Conservation (phyloP, 148 eudicot species). For the Hydrangea macrophylla region DNA sequence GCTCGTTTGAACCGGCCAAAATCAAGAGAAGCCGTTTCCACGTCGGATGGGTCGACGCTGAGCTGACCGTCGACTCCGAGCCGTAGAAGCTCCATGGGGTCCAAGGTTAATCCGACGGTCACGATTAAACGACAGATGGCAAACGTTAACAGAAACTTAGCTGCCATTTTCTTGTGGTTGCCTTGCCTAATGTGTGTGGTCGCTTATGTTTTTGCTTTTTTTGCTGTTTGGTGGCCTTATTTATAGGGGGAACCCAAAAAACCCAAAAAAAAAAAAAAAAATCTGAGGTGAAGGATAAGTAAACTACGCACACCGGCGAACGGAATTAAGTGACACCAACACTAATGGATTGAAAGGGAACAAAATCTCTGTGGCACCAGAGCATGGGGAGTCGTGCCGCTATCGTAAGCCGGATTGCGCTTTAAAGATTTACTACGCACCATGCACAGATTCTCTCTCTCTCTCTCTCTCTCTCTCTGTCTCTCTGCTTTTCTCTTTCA, state of each 20-base stretch:
- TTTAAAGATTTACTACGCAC: constrained; percentile 31
- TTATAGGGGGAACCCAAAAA: constrained; percentile 1
- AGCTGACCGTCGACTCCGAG: constrained; percentile 33
- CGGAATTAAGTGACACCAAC: background rate
- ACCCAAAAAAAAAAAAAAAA: too few species aligned
- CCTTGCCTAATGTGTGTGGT: background rate
- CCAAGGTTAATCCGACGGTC: constrained; percentile 57
- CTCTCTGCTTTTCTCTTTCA: background rate
- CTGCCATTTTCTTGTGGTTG: constrained; percentile 30
- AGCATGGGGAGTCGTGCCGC: constrained; percentile 24
- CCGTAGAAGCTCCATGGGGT: constrained; percentile 43
- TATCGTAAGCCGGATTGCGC: constrained; percentile 40
- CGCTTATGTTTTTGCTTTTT: background rate
- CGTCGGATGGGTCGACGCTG: constrained; percentile 30
- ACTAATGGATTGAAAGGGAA: constrained; percentile 16
- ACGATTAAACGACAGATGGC: constrained; percentile 53
- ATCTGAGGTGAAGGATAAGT: constrained; percentile 19
- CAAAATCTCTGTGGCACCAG: constrained; percentile 30
- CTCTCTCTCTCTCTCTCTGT: background rate
- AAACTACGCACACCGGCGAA: constrained; percentile 15
- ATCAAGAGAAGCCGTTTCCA: constrained; percentile 57
- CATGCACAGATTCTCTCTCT: constrained; percentile 22
- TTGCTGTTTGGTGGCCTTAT: background rate
- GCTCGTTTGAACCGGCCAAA: constrained; percentile 50
- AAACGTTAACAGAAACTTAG: constrained; percentile 35